Evolutionary conservation across 345 rosid genomes (phyloP).

Genomic region (Brassica carinata): DNA sequence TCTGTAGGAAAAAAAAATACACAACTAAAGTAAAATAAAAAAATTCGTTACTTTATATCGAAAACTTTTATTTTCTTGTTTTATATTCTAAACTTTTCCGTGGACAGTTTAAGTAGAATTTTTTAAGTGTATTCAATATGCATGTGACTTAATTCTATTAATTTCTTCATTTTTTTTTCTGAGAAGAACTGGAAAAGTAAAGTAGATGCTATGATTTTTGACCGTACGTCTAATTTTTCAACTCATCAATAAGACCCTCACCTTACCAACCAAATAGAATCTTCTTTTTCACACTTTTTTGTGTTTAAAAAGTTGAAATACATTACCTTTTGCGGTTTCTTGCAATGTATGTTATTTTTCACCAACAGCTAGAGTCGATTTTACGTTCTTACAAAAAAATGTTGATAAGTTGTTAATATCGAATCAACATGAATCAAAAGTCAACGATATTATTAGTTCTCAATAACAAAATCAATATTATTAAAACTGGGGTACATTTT

Average conservation of each 20-base stretch:
- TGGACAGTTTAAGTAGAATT: background rate
- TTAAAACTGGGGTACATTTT: too few relatives aligned
- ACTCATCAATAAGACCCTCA: slow-evolving; percentile 1
- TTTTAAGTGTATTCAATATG: slow-evolving; percentile 14
- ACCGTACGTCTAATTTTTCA: slow-evolving; percentile 11
- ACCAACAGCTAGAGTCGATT: background rate
- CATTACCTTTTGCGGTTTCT: background rate
- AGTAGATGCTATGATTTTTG: slow-evolving; percentile 26
- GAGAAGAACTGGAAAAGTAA: background rate
- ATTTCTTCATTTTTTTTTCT: background rate
- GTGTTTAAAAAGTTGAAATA: slow-evolving; percentile 2
- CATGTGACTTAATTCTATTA: slow-evolving; percentile 25
- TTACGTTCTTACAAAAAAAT: background rate
- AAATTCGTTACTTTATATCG: background rate
- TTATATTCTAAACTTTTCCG: background rate
- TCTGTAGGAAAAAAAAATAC: background rate
- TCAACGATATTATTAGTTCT: background rate
- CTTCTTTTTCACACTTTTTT: background rate
- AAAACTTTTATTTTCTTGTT: background rate
- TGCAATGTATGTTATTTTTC: background rate
- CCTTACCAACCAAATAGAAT: slow-evolving; percentile 11
- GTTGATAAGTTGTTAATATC: background rate
- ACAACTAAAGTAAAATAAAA: background rate
- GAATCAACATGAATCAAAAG: slow-evolving; percentile 1
- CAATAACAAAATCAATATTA: background rate